Percentiles rank a stretch among this genome's conserved stretches.
Evolutionary conservation across 306 rosid species (phyloP).

Genomic region (Luffa aegyptiaca): DNA sequence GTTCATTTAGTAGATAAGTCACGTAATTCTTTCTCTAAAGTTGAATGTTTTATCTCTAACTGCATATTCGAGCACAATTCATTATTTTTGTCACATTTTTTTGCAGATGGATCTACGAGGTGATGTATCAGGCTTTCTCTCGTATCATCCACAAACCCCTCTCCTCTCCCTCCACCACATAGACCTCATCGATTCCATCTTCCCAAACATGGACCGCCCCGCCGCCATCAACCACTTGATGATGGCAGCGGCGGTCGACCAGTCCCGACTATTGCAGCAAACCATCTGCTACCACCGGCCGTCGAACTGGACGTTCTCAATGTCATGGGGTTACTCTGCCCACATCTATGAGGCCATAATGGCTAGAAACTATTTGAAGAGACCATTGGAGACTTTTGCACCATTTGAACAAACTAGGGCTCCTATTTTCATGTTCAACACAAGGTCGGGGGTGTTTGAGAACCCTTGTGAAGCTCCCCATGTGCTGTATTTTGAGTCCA

Average conservation of each 20-base stretch:
- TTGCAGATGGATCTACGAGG: slow-evolving; percentile 26
- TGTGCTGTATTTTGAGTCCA: slow-evolving; percentile 20
- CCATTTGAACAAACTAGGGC: slow-evolving; percentile 20
- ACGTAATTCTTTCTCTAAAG: no score
- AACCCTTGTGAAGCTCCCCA: slow-evolving; percentile 46
- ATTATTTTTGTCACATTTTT: neutral
- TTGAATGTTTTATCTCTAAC: no score
- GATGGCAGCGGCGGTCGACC: slow-evolving; percentile 24
- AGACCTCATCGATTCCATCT: slow-evolving; percentile 32
- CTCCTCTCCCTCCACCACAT: slow-evolving; percentile 40
- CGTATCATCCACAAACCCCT: slow-evolving; percentile 31
- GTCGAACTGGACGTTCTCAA: slow-evolving; percentile 36
- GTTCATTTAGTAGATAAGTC: no score
- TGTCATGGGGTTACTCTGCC: slow-evolving; percentile 47
- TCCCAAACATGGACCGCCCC: slow-evolving; percentile 30
- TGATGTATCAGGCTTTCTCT: slow-evolving; percentile 32
- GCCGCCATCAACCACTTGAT: slow-evolving; percentile 31
- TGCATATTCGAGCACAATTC: no score
- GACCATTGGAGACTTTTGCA: slow-evolving; percentile 34
- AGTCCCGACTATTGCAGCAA: slow-evolving; percentile 36
- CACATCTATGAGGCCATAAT: slow-evolving; percentile 30
- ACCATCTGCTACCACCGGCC: slow-evolving; percentile 38
- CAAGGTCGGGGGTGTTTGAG: slow-evolving; percentile 16
- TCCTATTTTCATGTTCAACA: slow-evolving; percentile 35
- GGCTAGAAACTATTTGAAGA: slow-evolving; percentile 21